These are phyloP conservation scores for Elsinoe perseae DNA, from an alignment of 2,329 filamentous ascomycete species.

Conservation along the genomic window DNA sequence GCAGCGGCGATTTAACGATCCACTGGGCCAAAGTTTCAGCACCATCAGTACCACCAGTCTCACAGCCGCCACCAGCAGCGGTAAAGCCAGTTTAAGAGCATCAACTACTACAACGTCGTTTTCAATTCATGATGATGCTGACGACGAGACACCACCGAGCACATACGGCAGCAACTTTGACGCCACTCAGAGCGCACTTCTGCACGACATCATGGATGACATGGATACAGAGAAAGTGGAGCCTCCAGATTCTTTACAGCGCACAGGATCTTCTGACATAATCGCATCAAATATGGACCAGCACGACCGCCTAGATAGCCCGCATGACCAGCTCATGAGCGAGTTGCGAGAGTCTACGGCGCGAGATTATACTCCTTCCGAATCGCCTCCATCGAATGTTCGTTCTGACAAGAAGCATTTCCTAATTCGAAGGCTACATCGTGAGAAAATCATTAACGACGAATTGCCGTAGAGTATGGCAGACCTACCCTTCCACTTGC, in stretches of 20 bases:
- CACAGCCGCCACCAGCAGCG: not conserved
- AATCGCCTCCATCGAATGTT: not conserved
- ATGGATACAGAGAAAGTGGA: not conserved
- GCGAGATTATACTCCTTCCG: not conserved
- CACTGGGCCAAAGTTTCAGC: not conserved
- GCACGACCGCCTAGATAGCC: not conserved
- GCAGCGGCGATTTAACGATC: not conserved
- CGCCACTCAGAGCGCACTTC: not conserved
- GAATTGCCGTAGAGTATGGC: conserved; percentile 9
- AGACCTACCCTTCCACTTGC: conserved; percentile 19
- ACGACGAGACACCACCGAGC: not conserved
- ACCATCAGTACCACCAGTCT: not conserved
- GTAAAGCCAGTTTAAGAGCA: not conserved
- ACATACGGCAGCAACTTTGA: conserved; percentile 3
- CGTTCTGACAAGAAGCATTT: not conserved
- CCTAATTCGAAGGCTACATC: not conserved
- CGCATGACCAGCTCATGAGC: not conserved
- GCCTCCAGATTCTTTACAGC: not conserved
- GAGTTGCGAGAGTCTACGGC: not conserved
- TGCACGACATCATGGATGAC: not conserved
- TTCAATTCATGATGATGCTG: conserved; percentile 2
- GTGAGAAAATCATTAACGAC: not conserved
- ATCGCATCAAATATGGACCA: not conserved
- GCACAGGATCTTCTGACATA: not conserved
- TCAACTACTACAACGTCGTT: conserved; percentile 4